Conservation (phyloP, 1,284 basidiomycete species). For the Exsudoporus floridanus region DNA sequence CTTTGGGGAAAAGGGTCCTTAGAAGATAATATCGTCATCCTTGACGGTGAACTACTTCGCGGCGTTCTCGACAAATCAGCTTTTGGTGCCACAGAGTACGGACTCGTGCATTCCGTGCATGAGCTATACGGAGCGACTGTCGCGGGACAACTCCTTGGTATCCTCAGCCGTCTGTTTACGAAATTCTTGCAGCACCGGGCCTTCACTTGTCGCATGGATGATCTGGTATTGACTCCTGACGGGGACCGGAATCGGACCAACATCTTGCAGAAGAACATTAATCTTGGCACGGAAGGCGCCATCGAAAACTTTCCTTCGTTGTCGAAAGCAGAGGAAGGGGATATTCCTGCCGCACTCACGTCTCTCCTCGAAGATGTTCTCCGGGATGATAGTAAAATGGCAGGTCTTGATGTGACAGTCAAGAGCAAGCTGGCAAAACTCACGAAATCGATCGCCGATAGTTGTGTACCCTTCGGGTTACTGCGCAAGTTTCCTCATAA, state of each 20-base stretch:
- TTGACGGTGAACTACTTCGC: slow-evolving; percentile 90
- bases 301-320: slow-evolving; percentile 87
- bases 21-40: slow-evolving; percentile 89
- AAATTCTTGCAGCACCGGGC: slow-evolving; percentile 97
- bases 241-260: slow-evolving; percentile 75
- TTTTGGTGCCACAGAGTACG: slow-evolving; percentile 95
- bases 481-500: slow-evolving; percentile 95
- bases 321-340: slow-evolving; percentile 45
- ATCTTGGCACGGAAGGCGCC: slow-evolving; percentile 83
- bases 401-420: slow-evolving; percentile 89
- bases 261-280: slow-evolving; percentile 68
- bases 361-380: slow-evolving; percentile 88
- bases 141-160: slow-evolving; percentile 90
- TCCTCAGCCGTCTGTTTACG: slow-evolving; percentile 92
- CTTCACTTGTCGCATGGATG: slow-evolving; percentile 99
- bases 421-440: slow-evolving; percentile 84
- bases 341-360: slow-evolving; percentile 53
- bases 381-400: slow-evolving; percentile 98
- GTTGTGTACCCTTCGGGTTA: slow-evolving; percentile 88
- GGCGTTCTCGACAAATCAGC: slow-evolving; percentile 97
- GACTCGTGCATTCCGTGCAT: slow-evolving; percentile 97
- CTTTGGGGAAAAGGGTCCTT: slow-evolving; percentile 80
- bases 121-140: slow-evolving; percentile 93
- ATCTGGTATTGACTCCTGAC: slow-evolving; percentile 83
- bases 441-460: slow-evolving; percentile 87